phyloP scores from a whole-genome alignment of 257 asterid species.

The Linderniella brevidens region DNA sequence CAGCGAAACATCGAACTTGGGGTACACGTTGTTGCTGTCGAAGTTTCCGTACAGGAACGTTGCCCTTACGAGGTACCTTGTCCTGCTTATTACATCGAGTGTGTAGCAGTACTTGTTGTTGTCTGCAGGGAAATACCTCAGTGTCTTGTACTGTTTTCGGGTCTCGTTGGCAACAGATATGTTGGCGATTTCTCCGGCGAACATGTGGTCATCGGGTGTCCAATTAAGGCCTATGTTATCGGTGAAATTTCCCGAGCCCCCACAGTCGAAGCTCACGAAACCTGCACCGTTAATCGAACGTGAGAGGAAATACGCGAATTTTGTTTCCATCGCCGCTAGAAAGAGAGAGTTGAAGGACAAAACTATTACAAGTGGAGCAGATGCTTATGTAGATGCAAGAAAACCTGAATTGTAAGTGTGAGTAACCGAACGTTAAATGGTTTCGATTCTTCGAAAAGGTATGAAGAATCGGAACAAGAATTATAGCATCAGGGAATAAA shows the following conservation, averaged over 20 bases:
- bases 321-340: neutral
- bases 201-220: constrained; percentile 51
- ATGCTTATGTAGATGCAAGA: too few relatives aligned
- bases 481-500: too few relatives aligned
- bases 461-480: too few relatives aligned
- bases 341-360: neutral
- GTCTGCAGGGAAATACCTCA: constrained; percentile 83
- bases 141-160: constrained; percentile 47
- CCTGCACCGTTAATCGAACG: constrained; percentile 31
- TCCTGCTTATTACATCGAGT: constrained; percentile 52
- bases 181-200: constrained; percentile 34
- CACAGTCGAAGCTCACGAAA: constrained; percentile 82
- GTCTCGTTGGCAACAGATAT: constrained; percentile 51
- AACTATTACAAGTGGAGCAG: too few relatives aligned
- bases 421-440: too few relatives aligned
- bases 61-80: constrained; percentile 78
- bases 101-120: constrained; percentile 74
- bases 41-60: constrained; percentile 84
- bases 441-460: too few relatives aligned
- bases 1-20: constrained; percentile 78
- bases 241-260: constrained; percentile 54
- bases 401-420: too few relatives aligned
- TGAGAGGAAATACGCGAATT: constrained; percentile 3
- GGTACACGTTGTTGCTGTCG: constrained; percentile 60
- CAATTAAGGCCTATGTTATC: constrained; percentile 68